Evolutionary conservation across 208 protist species (phyloP).

Genomic region (Naegleria gruberi): DNA sequence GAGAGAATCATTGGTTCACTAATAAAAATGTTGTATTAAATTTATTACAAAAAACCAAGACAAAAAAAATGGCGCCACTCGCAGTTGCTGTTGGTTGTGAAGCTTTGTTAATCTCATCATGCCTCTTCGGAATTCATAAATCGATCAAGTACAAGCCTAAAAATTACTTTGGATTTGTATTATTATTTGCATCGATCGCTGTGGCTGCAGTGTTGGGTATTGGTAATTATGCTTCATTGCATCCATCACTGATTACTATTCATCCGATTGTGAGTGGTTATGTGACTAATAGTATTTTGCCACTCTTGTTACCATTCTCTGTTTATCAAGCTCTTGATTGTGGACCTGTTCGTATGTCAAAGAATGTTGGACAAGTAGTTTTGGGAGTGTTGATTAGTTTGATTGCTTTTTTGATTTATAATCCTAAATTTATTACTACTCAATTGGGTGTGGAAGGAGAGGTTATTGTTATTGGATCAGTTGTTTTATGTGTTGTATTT

Average conservation of each 20-base stretch:
- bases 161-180: neutral
- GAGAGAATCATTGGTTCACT: no score
- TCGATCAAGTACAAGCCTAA: neutral
- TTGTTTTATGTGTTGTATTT: neutral
- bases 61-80: no score
- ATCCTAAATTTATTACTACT: neutral
- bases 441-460: neutral
- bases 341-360: neutral
- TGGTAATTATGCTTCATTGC: neutral
- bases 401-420: neutral
- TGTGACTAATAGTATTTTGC: neutral
- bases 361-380: neutral
- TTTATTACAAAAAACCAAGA: no score
- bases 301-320: neutral
- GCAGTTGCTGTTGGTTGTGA: neutral
- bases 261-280: neutral
- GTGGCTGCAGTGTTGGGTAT: neutral
- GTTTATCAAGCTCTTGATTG: neutral
- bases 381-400: neutral
- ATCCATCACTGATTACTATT: neutral
- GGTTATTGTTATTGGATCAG: neutral
- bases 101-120: neutral
- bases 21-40: no score
- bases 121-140: neutral
- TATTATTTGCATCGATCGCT: neutral